Conservation (phyloP, 306 rosid species). For the Cajanus cajan region DNA sequence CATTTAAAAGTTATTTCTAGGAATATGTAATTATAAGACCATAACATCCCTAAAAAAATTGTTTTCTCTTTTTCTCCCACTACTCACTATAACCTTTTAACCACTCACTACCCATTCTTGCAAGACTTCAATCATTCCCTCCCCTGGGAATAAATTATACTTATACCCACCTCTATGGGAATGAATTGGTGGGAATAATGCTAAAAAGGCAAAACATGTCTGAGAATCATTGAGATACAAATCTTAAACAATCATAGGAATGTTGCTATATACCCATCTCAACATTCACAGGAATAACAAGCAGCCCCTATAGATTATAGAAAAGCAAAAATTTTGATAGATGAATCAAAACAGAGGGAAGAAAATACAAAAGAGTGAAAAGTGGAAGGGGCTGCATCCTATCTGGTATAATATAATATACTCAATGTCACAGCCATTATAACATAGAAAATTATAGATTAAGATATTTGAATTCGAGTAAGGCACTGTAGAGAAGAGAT, state of each 20-base stretch:
- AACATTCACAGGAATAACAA: neutral
- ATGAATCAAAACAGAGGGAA: neutral
- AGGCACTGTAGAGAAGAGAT: neutral
- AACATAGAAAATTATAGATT: neutral
- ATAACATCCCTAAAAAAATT: neutral
- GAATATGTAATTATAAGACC: neutral
- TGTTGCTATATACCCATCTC: neutral
- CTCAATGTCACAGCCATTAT: neutral
- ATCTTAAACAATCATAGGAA: neutral
- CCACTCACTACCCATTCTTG: neutral
- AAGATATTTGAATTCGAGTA: neutral
- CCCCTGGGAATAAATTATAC: neutral
- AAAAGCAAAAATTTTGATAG: neutral
- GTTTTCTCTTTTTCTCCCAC: neutral
- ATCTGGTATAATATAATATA: conserved; percentile 7
- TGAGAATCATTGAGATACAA: neutral
- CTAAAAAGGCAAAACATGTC: neutral
- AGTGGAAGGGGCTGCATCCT: neutral
- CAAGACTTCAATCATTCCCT: neutral
- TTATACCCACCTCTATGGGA: neutral
- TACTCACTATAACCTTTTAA: neutral
- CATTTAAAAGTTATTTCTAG: neutral
- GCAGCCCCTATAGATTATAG: neutral
- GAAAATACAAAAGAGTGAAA: neutral
- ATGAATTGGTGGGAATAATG: neutral